Conservation (phyloP, 1,284 basidiomycete genomes). For the Austroboletus novae-zelandiae region DNA sequence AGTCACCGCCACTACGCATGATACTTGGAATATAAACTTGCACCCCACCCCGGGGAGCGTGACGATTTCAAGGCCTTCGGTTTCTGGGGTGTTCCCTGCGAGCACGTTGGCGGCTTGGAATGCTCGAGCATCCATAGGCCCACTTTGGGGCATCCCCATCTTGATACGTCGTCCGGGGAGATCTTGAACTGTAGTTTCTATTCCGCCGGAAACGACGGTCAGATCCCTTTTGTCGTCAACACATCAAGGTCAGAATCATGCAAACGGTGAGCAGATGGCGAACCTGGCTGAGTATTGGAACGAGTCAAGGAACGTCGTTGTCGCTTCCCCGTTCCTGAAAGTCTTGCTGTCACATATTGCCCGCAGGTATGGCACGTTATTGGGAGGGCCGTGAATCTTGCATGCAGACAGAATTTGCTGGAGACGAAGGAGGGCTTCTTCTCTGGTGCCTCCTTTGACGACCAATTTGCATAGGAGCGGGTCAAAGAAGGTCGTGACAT, state of each 20-base stretch:
- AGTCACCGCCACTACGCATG: constrained; percentile 55
- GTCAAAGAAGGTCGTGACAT: constrained; percentile 56
- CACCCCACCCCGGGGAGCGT: constrained; percentile 38
- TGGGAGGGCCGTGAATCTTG: constrained; percentile 50
- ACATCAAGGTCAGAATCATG: constrained; percentile 3
- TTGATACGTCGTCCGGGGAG: constrained; percentile 57
- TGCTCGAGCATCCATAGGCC: constrained; percentile 63
- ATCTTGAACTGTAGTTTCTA: constrained; percentile 66
- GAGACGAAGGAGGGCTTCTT: constrained; percentile 43
- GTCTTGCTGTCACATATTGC: constrained; percentile 41
- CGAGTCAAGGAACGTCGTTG: constrained; percentile 54
- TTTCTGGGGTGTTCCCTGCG: constrained; percentile 52
- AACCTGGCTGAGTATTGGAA: constrained; percentile 46
- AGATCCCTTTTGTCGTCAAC: constrained; percentile 40
- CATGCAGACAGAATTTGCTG: constrained; percentile 34
- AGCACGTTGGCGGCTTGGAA: constrained; percentile 61
- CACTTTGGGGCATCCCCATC: constrained; percentile 65
- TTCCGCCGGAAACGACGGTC: constrained; percentile 55
- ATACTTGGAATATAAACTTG: constrained; percentile 46
- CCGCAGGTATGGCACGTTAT: constrained; percentile 53
- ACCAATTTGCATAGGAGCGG: constrained; percentile 57
- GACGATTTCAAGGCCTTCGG: constrained; percentile 60
- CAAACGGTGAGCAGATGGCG: not conserved
- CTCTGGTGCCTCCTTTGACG: constrained; percentile 41
- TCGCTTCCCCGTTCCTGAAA: constrained; percentile 49